A percentile compares a stretch with the other conserved stretches of the same genome.
Evolutionary conservation across 192 early-diverging fungal genomes (phyloP).

Genomic region (Glomus cerebriforme): DNA sequence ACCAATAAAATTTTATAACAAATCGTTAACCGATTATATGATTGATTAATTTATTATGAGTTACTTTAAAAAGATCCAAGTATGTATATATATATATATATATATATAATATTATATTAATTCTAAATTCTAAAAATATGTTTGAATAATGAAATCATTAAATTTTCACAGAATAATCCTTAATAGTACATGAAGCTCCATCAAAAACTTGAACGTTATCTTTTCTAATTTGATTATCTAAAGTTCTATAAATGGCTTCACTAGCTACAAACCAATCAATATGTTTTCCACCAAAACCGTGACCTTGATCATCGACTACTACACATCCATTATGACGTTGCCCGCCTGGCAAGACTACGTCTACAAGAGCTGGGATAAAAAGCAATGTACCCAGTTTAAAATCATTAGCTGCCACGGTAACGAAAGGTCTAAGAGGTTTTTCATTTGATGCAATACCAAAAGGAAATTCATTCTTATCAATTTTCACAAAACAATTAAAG

Average conservation of each 20-base stretch:
- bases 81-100: no score
- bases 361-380: slow-evolving; percentile 39
- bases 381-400: slow-evolving; percentile 37
- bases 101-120: no score
- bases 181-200: neutral
- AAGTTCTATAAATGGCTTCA: neutral
- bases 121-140: no score
- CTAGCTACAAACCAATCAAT: slow-evolving; percentile 34
- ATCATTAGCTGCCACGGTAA: slow-evolving; percentile 46
- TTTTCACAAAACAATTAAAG: slow-evolving; percentile 10
- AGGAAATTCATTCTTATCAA: neutral
- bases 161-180: neutral
- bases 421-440: slow-evolving; percentile 39
- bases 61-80: no score
- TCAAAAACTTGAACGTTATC: neutral
- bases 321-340: slow-evolving; percentile 48
- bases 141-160: no score
- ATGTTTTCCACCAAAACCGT: slow-evolving; percentile 38
- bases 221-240: neutral
- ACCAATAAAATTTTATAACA: no score
- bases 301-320: slow-evolving; percentile 41
- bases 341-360: slow-evolving; percentile 39
- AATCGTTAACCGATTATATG: no score
- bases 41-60: no score
- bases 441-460: neutral